phyloP scores from a whole-genome alignment of 23 red algal genomes.

The Gracilaria vermiculophylla region DNA sequence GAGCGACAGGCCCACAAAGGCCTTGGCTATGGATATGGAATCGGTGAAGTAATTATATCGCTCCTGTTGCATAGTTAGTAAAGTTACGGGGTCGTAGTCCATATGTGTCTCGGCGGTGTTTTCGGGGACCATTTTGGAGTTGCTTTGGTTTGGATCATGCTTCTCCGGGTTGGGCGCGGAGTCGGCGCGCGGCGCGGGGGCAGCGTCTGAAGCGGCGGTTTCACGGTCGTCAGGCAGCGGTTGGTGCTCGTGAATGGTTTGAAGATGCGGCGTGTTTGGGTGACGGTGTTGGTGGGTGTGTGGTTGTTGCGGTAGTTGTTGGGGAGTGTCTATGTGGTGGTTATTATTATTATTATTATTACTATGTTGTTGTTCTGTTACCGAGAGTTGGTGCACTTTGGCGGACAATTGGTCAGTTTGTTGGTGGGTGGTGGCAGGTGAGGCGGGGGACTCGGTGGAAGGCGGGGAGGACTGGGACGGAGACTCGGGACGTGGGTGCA shows the following conservation, averaged over 20 bases:
- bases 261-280: neutral
- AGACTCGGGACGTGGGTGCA: neutral
- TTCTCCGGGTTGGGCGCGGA: neutral
- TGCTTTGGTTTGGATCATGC: neutral
- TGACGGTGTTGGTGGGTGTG: neutral
- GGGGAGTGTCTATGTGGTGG: too few species aligned
- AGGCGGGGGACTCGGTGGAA: neutral
- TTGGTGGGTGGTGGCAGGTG: neutral
- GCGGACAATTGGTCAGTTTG: neutral
- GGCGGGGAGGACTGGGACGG: too few species aligned
- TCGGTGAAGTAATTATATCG: slow-evolving; percentile 98
- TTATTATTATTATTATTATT: too few species aligned
- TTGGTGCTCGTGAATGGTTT: neutral
- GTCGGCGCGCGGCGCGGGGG: neutral
- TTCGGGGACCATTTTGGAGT: neutral
- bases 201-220: neutral
- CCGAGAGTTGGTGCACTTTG: neutral
- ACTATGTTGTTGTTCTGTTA: neutral
- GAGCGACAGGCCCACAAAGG: slow-evolving; percentile 85
- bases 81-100: slow-evolving; percentile 61
- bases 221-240: neutral
- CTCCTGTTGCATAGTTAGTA: slow-evolving; percentile 96
- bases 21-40: slow-evolving; percentile 74
- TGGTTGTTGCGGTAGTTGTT: neutral
- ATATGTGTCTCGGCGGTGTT: slow-evolving; percentile 5